Evolutionary conservation across 164 flowering plant species (phyloP), one percentile per base, ranked within the genome.

Genomic region (Sextonia rubra): DNA sequence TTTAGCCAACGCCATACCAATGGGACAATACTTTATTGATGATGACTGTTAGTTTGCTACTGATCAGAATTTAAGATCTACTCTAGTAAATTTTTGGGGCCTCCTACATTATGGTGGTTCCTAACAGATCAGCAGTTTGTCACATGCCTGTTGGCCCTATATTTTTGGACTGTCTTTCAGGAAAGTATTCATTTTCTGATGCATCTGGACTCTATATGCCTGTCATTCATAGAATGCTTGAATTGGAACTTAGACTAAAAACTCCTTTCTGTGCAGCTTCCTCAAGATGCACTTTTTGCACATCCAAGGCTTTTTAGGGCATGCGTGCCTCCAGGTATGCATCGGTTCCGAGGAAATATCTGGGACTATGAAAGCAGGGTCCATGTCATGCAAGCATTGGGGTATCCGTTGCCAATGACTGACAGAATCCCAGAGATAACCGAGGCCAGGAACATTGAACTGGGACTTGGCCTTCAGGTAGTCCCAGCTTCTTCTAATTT

Each of bases 301-400:
- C 98, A 92, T 60, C 99, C 99, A 24, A 87, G 99, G 82, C 90
- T 92, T 73, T 92, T 90, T 71, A 83, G 97, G 78, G 97, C 94
- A 65, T 92, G 97, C 69, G 97, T 92, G 61, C 97, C 97, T 32
- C 95, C 97, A 2, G 99, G 99, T n/a, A 91, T 95, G 97, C 99
- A 95, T 79, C 85, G 98, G 37, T 95, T 95, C 79, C 82, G 96
- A 47, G 98, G 97, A 70, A 92, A 95, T 79, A 80, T 95, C 52
- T 95, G 99, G 99, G 99, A 95, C 81, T 95, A 77, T 76, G 97
- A 92, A 47, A 78, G 90, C 81, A 87, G 87, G 77, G 97, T 96
- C 56, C 88, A 88, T 52, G 98, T 92, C 47, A 91, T 95, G 99
- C 85, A 71, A 79, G 73, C 87, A 27, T 80, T 95, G 30, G 97